Evolutionary conservation across 2,329 filamentous ascomycete genomes (phyloP).

Genomic region (Exophiala dermatitidis): DNA sequence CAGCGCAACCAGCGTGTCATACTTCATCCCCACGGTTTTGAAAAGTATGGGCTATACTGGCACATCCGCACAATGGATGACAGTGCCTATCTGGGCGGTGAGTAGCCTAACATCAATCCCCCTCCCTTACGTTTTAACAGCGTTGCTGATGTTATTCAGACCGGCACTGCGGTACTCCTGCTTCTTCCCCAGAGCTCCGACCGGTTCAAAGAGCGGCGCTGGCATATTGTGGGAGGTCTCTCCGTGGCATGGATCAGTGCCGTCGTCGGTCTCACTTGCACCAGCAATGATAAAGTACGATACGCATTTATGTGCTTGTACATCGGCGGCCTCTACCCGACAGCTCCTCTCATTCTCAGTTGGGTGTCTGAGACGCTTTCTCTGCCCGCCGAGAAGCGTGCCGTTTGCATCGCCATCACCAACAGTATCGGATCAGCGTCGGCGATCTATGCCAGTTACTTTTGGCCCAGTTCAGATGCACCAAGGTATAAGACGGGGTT

Average conservation of each 20-base stretch:
- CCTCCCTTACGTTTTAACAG: constrained; percentile 19
- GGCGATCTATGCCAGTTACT: constrained; percentile 62
- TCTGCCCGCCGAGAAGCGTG: constrained; percentile 66
- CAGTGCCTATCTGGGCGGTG: constrained; percentile 33
- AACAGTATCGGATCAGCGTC: constrained; percentile 64
- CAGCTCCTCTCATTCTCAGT: constrained; percentile 53
- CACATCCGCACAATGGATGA: constrained; percentile 28
- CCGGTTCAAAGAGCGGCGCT: constrained; percentile 28
- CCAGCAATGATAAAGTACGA: constrained; percentile 51
- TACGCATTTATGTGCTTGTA: constrained; percentile 58
- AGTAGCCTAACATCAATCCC: constrained; percentile 22
- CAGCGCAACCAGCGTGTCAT: constrained; percentile 31
- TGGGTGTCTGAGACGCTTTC: constrained; percentile 74
- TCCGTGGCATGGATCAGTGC: constrained; percentile 56
- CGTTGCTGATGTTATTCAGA: neutral
- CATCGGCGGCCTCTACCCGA: constrained; percentile 26
- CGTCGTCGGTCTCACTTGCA: constrained; percentile 61
- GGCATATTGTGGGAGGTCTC: constrained; percentile 28
- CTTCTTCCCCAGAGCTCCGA: constrained; percentile 30
- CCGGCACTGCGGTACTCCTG: constrained; percentile 26
- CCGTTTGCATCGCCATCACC: constrained; percentile 65
- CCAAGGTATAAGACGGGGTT: constrained; percentile 31
- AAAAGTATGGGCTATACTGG: constrained; percentile 29
- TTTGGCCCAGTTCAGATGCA: constrained; percentile 48
- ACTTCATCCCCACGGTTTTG: constrained; percentile 32